Conservation (phyloP, 176 grass and related monocot species). For the Pharus latifolius region DNA sequence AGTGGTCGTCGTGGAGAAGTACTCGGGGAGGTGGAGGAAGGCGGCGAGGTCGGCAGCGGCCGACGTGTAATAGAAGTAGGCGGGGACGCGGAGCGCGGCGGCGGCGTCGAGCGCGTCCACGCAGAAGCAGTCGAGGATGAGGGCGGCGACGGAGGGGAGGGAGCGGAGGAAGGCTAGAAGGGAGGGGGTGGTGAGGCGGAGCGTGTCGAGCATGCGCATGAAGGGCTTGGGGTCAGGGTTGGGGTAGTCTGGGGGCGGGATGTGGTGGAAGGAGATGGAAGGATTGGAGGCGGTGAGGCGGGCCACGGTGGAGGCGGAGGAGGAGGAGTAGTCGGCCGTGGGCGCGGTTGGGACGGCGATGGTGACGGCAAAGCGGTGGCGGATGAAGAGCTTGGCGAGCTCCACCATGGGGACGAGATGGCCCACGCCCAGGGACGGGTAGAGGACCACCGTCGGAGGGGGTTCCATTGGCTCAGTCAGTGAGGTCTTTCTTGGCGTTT, state of each 20-base stretch:
- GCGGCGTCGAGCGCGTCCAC: conserved; percentile 31
- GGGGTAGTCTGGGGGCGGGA: conserved; percentile 13
- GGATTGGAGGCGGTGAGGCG: conserved; percentile 14
- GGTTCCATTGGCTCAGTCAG: neutral
- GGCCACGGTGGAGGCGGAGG: neutral
- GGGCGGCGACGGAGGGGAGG: conserved; percentile 19
- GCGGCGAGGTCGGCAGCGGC: conserved; percentile 17
- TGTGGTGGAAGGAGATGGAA: conserved; percentile 27
- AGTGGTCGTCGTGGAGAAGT: neutral
- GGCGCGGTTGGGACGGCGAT: conserved; percentile 26
- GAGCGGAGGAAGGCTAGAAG: conserved; percentile 29
- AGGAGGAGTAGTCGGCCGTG: neutral
- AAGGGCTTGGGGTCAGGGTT: conserved; percentile 4
- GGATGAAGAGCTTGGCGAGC: conserved; percentile 38
- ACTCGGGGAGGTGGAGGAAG: conserved; percentile 30
- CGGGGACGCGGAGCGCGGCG: neutral
- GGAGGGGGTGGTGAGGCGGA: conserved; percentile 9
- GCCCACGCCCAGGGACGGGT: conserved; percentile 35
- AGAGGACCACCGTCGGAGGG: conserved; percentile 26
- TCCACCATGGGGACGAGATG: conserved; percentile 63
- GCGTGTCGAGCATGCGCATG: conserved; percentile 14
- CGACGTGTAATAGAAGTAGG: conserved; percentile 47
- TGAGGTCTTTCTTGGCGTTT: too few relatives aligned
- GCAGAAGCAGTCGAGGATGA: conserved; percentile 55
- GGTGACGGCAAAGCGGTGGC: conserved; percentile 20